A percentile compares a stretch with the other conserved stretches of the same genome.
Evolutionary conservation across 1,139 yeast genomes (phyloP).

Genomic region (Debaryomyces coudertii): DNA sequence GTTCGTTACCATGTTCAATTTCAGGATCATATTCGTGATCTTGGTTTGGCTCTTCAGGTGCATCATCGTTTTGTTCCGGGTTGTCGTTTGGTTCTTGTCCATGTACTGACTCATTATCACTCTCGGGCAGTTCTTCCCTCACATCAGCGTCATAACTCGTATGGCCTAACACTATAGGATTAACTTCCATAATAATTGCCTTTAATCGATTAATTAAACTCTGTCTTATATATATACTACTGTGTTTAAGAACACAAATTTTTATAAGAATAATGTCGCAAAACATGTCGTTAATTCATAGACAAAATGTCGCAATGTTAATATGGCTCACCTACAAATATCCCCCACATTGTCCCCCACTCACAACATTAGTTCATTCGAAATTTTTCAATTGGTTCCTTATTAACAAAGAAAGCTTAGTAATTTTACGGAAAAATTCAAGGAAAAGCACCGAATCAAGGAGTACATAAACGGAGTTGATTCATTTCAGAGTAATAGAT

Average conservation of each 20-base stretch:
- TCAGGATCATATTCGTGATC: not conserved
- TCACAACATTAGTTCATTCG: not conserved
- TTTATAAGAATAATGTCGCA: not conserved
- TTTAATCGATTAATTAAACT: not conserved
- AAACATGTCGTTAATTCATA: not conserved
- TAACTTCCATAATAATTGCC: conserved; percentile 10
- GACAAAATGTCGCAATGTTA: not conserved
- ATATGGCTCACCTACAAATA: not conserved
- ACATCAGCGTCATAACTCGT: not conserved
- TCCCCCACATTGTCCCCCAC: conserved; percentile 2
- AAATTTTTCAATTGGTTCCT: not conserved
- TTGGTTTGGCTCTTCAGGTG: conserved; percentile 1
- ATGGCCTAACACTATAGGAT: conserved; percentile 8
- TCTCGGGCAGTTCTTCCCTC: not conserved
- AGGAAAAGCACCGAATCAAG: not conserved
- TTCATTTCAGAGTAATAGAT: not conserved
- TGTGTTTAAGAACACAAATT: conserved; percentile 1
- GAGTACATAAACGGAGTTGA: not conserved
- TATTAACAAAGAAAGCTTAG: not conserved
- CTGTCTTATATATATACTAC: not conserved
- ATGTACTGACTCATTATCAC: not conserved
- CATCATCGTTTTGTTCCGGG: conserved; percentile 2
- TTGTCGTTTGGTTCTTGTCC: not conserved
- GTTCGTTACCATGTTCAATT: not conserved
- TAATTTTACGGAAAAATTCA: not conserved